These are phyloP conservation scores for Galeopsis tetrahit DNA, from an alignment of 257 asterid genomes.

Conservation along the genomic window DNA sequence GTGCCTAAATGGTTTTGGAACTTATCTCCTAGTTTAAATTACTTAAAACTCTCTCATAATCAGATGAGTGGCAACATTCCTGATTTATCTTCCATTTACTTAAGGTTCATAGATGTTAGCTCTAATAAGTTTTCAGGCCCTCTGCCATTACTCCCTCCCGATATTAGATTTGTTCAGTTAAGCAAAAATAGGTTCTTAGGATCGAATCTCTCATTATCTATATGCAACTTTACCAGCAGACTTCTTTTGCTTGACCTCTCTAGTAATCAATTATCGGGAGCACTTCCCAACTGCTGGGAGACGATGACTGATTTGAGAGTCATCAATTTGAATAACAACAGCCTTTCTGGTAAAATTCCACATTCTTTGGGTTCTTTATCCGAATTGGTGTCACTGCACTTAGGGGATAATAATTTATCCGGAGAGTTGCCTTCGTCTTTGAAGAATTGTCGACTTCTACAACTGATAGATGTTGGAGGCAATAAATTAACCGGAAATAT, in stretches of 20 bases:
- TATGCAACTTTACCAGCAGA: constrained; percentile 7
- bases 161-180: constrained; percentile 2
- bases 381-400: too few relatives aligned
- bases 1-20: constrained; percentile 45
- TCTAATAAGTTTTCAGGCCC: constrained; percentile 39
- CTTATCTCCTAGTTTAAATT: constrained; percentile 18
- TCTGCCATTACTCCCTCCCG: constrained; percentile 32
- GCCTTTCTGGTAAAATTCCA: too few relatives aligned
- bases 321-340: too few relatives aligned
- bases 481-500: too few relatives aligned
- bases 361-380: too few relatives aligned
- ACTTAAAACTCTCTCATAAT: constrained; percentile 45
- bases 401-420: too few relatives aligned
- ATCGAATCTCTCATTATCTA: constrained; percentile 28
- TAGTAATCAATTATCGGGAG: constrained; percentile 32
- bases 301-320: too few relatives aligned
- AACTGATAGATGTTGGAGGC: too few relatives aligned
- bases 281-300: constrained; percentile 41
- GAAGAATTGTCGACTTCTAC: too few relatives aligned
- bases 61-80: constrained; percentile 40
- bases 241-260: constrained; percentile 30
- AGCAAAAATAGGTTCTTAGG: constrained; percentile 38
- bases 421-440: too few relatives aligned
- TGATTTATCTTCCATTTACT: constrained; percentile 15
- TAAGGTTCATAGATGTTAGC: constrained; percentile 25